Evolutionary conservation across 2,329 filamentous ascomycete species (phyloP), one percentile per base, ranked within the genome.

Genomic region (Pseudopyrenochaeta lycopersici): DNA sequence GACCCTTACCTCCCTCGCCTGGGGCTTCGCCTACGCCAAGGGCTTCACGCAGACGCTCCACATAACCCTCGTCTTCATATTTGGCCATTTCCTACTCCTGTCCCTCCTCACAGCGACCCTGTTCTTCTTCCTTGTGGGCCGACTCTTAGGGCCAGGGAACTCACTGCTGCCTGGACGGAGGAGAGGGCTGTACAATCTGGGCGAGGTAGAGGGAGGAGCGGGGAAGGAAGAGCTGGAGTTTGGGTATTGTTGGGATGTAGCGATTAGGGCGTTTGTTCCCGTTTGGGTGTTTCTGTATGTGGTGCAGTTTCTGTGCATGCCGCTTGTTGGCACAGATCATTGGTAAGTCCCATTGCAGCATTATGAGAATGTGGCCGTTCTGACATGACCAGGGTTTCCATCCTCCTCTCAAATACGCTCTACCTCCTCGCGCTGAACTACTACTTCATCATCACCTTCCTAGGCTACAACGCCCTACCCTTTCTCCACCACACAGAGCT

Each of bases 231-330:
- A 84, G 54, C 72, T 90, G 56, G 87, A 89, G 67, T 90, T 89
- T 75, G 87, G 87, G 47, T 90, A 90, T 70, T 89, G 87, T 72
- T 89, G 89, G 75, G 87, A 90, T 76, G 87, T 88, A 17, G 84
- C 85, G 0, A 89, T 88, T 33, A 80, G 87, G 32, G 86, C 87
- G 0, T 90, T 88, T 73, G 86, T 89, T 61, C 86, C 87, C 0
- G 80, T 89, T 4, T 89, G 88, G 80, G 80, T 87, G 21, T 86
- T 88, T 66, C 78, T 90, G 21, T 88, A 88, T 61, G 85, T 88
- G 42, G 76, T 89, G 35, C 87, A 89, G 64, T 90, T 89, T 71
- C 74, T 90, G 36, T 81, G 88, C 54, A 86, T 89, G 76, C 87
- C 87, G 17, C 73, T 89, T 35, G 77, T 85, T 36, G 79, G 81